Evolutionary conservation across 164 flowering plant species (phyloP), one percentile per base, ranked within the genome.

Genomic region (Magnolia officinalis): DNA sequence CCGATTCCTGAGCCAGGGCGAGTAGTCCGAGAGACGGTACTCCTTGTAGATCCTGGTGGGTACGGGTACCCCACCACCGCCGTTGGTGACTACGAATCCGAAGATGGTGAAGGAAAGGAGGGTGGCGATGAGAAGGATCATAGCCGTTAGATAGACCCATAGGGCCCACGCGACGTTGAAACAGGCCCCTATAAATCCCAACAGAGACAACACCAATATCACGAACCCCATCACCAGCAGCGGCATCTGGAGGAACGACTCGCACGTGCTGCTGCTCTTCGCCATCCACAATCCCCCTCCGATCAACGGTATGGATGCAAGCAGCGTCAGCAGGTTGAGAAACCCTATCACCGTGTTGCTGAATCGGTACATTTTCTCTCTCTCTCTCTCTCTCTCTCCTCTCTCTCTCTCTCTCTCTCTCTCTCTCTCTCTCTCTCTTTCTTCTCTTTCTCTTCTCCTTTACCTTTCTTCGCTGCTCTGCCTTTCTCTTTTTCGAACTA

Each of bases 141-240:
- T 91, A 78, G 90, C 87, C 19, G 86, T 71, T 50, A 95, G 75
- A 82, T 95, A 95, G 2, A 92, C 77, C 93, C 94, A 93, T 2
- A 95, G 91, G 0, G 96, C 98, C 90, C 97, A 95, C 2, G 90
- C 88, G 1, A 95, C 94, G 78, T 89, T 79, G 65, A 95, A 95
- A 77, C 99, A 95, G 0, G 99, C 96, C 0, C 99, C 99, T 8
- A 95, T 87, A 84, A 95, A 95, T 16, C 99, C 99, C 0, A 95
- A 91, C 1, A 95, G 88, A 1, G 99, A 95, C 6, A 95, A 76
- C 8, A 93, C 76, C 1, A 95, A 89, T 63, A 95, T 83, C 0
- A 93, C 81, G 75, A 95, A 95, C 14, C 99, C 99, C 0, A 95
- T 50, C 1, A 88, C 85, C 0, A 95, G 86, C 8, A 95, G 91